A percentile compares a stretch with the other conserved stretches of the same genome.
phyloP scores from a whole-genome alignment of 1,284 basidiomycete genomes.

The Austroboletus olivaceoglutinosus region DNA sequence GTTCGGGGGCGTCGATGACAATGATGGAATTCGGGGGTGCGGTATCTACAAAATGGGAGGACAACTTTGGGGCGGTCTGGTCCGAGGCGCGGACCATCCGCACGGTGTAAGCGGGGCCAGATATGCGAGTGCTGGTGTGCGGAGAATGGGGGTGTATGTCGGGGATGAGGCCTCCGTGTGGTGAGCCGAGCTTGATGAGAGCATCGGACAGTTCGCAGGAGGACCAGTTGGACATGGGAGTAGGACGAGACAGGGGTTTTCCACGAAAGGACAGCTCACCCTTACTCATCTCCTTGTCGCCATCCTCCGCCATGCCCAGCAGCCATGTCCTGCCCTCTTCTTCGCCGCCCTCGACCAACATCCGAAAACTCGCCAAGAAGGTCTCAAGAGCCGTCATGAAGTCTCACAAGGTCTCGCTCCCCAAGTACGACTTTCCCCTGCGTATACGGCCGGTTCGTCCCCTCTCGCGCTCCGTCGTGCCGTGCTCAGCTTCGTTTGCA shows the following conservation, averaged over 20 bases:
- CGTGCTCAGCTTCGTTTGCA: conserved; percentile 29
- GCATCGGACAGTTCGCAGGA: conserved; percentile 91
- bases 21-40: conserved; percentile 67
- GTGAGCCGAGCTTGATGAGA: conserved; percentile 77
- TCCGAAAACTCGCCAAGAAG: conserved; percentile 35
- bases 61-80: conserved; percentile 61
- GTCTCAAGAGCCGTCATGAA: conserved; percentile 53
- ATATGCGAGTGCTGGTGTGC: conserved; percentile 39
- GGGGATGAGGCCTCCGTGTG: conserved; percentile 79
- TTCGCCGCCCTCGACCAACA: conserved; percentile 15
- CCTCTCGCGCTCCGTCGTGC: conserved; percentile 2
- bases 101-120: conserved; percentile 89
- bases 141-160: conserved; percentile 70
- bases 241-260: conserved; percentile 8
- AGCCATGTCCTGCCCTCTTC: conserved; percentile 10
- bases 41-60: conserved; percentile 84
- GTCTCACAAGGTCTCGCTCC: conserved; percentile 53
- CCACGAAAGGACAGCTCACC: conserved; percentile 1
- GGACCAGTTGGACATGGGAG: conserved; percentile 36
- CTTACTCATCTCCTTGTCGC: neutral
- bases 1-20: conserved; percentile 74
- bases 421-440: conserved; percentile 67
- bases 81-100: conserved; percentile 75
- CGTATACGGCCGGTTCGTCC: conserved; percentile 66
- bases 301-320: neutral